Percentiles rank a stretch among this genome's conserved stretches.
These are phyloP conservation scores for Eragrostis curvula DNA, from an alignment of 176 grass and related monocot species.

Conservation along the genomic window DNA sequence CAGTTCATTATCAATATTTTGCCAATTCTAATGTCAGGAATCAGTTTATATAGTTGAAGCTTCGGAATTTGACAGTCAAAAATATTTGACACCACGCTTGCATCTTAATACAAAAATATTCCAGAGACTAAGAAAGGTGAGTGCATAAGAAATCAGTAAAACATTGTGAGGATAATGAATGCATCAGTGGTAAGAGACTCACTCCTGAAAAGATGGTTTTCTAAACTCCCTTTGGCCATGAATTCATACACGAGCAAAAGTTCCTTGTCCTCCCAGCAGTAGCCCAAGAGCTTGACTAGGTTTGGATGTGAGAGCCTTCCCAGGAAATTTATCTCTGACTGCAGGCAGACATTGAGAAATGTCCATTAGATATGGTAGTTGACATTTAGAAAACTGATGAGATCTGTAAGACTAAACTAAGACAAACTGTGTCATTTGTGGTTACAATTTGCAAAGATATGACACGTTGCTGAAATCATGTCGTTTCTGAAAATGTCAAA, in stretches of 20 bases:
- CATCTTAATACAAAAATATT: not conserved
- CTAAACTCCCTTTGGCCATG: conserved; percentile 87
- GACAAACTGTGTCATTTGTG: not conserved
- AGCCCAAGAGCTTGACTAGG: conserved; percentile 78
- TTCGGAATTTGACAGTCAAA: not conserved
- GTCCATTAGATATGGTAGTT: conserved; percentile 5
- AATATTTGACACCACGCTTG: not conserved
- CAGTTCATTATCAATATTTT: conserved; percentile 16
- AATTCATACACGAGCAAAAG: conserved; percentile 85
- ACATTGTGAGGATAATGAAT: not conserved
- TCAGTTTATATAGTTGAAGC: not conserved
- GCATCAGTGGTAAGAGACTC: conserved; percentile 30
- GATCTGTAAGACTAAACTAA: conserved; percentile 23
- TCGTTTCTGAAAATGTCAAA: not conserved
- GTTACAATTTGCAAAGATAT: not conserved
- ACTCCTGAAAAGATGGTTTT: conserved; percentile 96
- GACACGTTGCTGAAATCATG: not conserved
- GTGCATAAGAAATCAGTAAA: not conserved
- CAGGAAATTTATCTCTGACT: conserved; percentile 89
- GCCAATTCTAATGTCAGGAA: not conserved
- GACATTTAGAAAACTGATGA: not conserved
- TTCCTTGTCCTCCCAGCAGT: conserved; percentile 81
- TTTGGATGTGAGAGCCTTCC: conserved; percentile 90
- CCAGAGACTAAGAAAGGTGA: not conserved
- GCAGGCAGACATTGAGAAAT: conserved; percentile 44